Evolutionary conservation across 1,284 basidiomycete species (phyloP), one percentile per base, ranked within the genome.

Genomic region (Coniferiporia sulphurascens): DNA sequence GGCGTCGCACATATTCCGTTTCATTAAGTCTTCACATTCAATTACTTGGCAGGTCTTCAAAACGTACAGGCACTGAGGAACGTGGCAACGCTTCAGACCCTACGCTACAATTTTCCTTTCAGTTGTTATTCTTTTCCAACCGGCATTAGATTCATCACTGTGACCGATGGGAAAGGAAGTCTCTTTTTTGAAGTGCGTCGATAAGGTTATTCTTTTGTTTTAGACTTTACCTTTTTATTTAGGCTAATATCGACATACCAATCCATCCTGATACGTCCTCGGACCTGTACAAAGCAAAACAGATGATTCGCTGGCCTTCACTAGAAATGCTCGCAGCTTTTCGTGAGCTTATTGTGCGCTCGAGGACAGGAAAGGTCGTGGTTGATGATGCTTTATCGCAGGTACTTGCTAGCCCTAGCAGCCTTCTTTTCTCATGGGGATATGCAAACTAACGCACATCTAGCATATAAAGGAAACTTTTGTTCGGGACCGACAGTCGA

Each of bases 61-160:
- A 95, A 93, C 65, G 72, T 94, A 36, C 81, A 76, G 48, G 80
- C 85, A 0, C 71, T 89, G n/a, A 87, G 91, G 62, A 80, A 86
- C 52, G 78, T 84, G 59, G 82, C 94, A 68, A 76, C 75, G 45
- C 73, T 76, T 13, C 91, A 93, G 67, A 86, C 83, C 2, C 72
- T 94, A n/a, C 76, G 84, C 10, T 95, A 94, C 69, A 72, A 79
- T 35, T 95, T 94, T 70, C 92, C 93, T 0, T 95, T 83, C 72
- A 89, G 85, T 66, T 75, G 70, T 58, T 93, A 89, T 68, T 76
- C 82, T 10, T 91, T 95, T 67, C 79, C 86, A 32, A 91, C 89
- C 0, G 90, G 93, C 65, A 74, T 91, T 19, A 76, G 72, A 44
- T 82, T 88, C 59, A 65, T 94, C 27, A 73, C 91, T 0, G 69